phyloP scores from a whole-genome alignment of 2,329 filamentous ascomycete species.

The Curvularia spicifera region DNA sequence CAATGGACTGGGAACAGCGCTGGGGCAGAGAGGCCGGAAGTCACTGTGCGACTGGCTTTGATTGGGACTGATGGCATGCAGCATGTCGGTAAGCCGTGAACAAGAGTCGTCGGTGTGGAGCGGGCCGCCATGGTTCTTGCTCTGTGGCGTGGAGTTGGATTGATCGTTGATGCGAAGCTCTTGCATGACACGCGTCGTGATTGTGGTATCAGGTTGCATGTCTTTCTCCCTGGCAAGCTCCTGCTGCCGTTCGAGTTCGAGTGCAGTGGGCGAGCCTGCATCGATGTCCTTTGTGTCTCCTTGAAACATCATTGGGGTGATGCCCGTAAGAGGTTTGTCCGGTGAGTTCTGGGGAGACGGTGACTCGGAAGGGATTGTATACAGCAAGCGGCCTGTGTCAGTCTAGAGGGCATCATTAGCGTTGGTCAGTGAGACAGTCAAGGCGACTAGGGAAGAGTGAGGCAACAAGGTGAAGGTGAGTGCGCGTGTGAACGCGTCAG shows the following conservation, averaged over 20 bases:
- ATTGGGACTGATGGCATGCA: conserved; percentile 28
- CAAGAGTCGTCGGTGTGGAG: conserved; percentile 31
- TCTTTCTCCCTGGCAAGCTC: conserved; percentile 6
- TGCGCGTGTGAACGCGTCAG: conserved; percentile 4
- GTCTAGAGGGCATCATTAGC: conserved; percentile 30
- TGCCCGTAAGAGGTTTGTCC: conserved; percentile 24
- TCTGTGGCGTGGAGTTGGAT: conserved; percentile 1
- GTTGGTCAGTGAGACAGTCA: background rate
- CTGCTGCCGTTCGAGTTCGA: conserved; percentile 12
- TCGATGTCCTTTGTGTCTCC: conserved; percentile 32
- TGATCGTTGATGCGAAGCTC: conserved; percentile 26
- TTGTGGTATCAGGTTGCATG: conserved; percentile 12
- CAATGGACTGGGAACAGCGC: conserved; percentile 44
- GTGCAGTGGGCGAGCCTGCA: conserved; percentile 20
- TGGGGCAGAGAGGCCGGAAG: conserved; percentile 31
- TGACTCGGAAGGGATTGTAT: conserved; percentile 23
- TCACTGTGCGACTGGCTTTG: conserved; percentile 24
- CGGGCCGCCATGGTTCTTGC: conserved; percentile 4
- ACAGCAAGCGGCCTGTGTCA: conserved; percentile 32
- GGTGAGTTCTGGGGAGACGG: conserved; percentile 9
- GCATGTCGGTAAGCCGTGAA: conserved; percentile 39
- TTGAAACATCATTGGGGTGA: conserved; percentile 37
- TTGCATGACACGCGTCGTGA: conserved; percentile 28
- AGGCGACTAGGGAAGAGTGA: background rate
- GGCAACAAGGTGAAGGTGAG: conserved; percentile 15